Evolutionary conservation across 352 stramenopile species (phyloP).

Genomic region (Globisporangium okanoganense): DNA sequence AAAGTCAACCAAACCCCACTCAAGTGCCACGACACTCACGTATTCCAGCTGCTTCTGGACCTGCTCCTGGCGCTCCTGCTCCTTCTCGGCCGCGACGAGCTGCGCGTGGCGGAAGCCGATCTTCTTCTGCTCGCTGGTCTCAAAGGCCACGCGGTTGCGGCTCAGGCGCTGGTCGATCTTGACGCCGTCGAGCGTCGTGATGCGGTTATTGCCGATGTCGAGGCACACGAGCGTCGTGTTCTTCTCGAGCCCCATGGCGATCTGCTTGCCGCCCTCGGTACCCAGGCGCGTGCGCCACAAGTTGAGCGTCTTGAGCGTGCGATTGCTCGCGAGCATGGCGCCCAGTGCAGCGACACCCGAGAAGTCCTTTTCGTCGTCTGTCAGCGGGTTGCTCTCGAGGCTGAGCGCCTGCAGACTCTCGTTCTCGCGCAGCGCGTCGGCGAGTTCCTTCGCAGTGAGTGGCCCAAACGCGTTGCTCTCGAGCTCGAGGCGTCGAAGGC

Average conservation of each 20-base stretch:
- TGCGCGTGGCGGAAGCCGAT: conserved; percentile 44
- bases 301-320: conserved; percentile 61
- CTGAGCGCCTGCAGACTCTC: conserved; percentile 52
- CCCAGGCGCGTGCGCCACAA: conserved; percentile 73
- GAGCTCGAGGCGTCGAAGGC: conserved; percentile 56
- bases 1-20: not conserved
- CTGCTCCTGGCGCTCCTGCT: conserved; percentile 44
- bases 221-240: conserved; percentile 64
- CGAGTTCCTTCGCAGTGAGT: conserved; percentile 40
- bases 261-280: conserved; percentile 57
- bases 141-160: conserved; percentile 48
- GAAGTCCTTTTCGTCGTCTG: conserved; percentile 76
- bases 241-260: conserved; percentile 47
- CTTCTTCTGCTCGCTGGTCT: conserved; percentile 38
- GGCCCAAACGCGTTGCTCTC: conserved; percentile 65
- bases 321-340: conserved; percentile 55
- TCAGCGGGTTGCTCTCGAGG: conserved; percentile 78
- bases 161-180: conserved; percentile 43
- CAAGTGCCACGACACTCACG: conserved; percentile 19
- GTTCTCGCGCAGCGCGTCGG: conserved; percentile 53
- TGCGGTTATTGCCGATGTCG: conserved; percentile 81
- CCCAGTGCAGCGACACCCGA: conserved; percentile 47
- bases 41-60: conserved; percentile 50
- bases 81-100: conserved; percentile 41
- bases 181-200: conserved; percentile 43